These are phyloP conservation scores for Eucalyptus leucophloia DNA, from an alignment of 345 rosid genomes.

Conservation along the genomic window DNA sequence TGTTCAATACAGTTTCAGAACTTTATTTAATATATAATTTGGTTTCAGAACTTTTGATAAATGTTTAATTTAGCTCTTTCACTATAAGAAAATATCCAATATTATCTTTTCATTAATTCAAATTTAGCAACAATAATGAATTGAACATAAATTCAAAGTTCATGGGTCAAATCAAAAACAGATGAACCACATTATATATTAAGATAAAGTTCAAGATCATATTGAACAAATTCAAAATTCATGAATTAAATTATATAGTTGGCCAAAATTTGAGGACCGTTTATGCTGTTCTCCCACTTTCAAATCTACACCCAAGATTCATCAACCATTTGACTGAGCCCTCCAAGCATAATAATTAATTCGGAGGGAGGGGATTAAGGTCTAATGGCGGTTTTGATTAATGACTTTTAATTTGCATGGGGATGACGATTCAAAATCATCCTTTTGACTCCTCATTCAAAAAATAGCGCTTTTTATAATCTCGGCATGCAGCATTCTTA, in stretches of 20 bases:
- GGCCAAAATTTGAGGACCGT: rapidly evolving
- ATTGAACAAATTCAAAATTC: rapidly evolving
- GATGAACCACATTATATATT: rapidly evolving
- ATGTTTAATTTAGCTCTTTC: rapidly evolving
- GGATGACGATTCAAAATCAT: background rate
- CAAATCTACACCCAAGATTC: background rate
- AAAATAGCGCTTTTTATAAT: background rate
- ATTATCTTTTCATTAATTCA: background rate
- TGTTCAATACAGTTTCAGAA: rapidly evolving
- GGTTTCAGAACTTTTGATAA: rapidly evolving
- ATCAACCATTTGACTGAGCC: rapidly evolving
- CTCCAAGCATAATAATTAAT: background rate
- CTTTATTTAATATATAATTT: too few relatives aligned
- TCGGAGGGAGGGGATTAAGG: background rate
- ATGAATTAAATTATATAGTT: rapidly evolving
- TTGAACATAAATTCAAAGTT: rapidly evolving
- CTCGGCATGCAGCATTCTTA: background rate
- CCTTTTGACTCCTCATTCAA: background rate
- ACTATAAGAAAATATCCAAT: background rate
- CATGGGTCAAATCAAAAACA: rapidly evolving
- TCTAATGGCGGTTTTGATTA: background rate
- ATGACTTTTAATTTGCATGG: background rate
- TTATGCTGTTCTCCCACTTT: too few relatives aligned
- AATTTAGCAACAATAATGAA: rapidly evolving
- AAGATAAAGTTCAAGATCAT: rapidly evolving